These are phyloP conservation scores for Tolypocladium inflatum DNA, from an alignment of 2,329 filamentous ascomycete genomes.

Conservation along the genomic window DNA sequence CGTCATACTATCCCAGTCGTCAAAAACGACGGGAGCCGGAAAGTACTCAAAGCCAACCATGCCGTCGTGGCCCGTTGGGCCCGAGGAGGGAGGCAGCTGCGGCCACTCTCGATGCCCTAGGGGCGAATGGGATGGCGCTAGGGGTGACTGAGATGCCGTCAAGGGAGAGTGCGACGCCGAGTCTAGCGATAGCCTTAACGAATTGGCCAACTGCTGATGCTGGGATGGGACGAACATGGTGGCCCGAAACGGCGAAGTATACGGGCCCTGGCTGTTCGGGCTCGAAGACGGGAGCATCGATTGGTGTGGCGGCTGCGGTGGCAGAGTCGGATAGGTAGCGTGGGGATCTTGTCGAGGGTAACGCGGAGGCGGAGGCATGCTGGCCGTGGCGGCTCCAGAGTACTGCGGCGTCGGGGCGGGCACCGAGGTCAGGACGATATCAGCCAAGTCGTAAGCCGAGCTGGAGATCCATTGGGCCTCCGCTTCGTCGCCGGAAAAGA, in stretches of 20 bases:
- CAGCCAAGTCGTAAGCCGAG: conserved; percentile 48
- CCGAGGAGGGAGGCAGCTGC: conserved; percentile 16
- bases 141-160: conserved; percentile 14
- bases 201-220: conserved; percentile 16
- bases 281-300: conserved; percentile 13
- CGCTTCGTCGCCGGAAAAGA: conserved; percentile 48
- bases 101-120: conserved; percentile 27
- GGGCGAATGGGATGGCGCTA: conserved; percentile 16
- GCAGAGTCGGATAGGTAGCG: conserved; percentile 20
- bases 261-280: conserved; percentile 13
- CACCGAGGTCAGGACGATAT: conserved; percentile 29
- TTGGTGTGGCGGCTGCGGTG: conserved; percentile 19
- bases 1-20: conserved; percentile 31
- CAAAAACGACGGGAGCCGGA: conserved; percentile 25
- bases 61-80: conserved; percentile 13
- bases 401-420: conserved; percentile 21
- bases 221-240: conserved; percentile 23
- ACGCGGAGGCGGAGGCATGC: conserved; percentile 12
- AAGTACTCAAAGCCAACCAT: conserved; percentile 36
- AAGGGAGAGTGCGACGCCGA: conserved; percentile 22
- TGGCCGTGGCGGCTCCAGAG: conserved; percentile 10
- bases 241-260: conserved; percentile 19
- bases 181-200: conserved; percentile 20
- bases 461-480: conserved; percentile 48
- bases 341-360: conserved; percentile 17